Base-by-base conservation (phyloP, 768 basidiomycete species). In the Agaricus blazei region DNA sequence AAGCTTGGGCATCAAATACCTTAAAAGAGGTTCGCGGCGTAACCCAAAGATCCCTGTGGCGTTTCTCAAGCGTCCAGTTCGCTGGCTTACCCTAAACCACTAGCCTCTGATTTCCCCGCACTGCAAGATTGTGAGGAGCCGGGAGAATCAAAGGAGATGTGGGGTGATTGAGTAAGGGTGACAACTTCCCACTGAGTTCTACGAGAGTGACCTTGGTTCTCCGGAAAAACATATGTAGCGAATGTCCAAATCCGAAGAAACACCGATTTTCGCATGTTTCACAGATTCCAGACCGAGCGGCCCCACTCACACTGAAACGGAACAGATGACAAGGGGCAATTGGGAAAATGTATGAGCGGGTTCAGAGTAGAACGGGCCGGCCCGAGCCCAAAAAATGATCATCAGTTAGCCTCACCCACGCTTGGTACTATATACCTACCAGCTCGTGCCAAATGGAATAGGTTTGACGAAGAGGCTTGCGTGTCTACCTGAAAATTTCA, bases 41-140 rank as follows among this genome's bases (percentile, higher is more conserved):
- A 19, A 29, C 37, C 46, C 19, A 19, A 12, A 38, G 2, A 9
- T 26, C 36, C 46, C 6, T 27, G 9, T 40, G 28, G 29, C 14
- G 31, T 28, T 37, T 46, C 29, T 23, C 12, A 44, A 34, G 23
- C 11, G 45, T 31, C 42, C 29, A 24, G 28, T 15, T 45, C n/a
- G n/a, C 34, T 34, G 7, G 34, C 7, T 34, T 42, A 15, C 41
- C 41, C 40, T 42, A 31, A 28, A 42, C 9, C 23, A 6, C 27
- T 9, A 27, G 26, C 15, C 34, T 37, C 34, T 37, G 11, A 38
- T 47, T 48, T 48, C 45, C 53, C 54, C 54, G 54, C 54, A 48
- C 24, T 34, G 34, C 3, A 34, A 34, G 34, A 34, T 5, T 29
- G 12, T 28, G 42, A 48, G 46, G 54, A 31, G 29, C 46, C 54